Base-by-base conservation (phyloP, 2,329 filamentous ascomycete genomes). In the Myriosclerotinia scirpicola region DNA sequence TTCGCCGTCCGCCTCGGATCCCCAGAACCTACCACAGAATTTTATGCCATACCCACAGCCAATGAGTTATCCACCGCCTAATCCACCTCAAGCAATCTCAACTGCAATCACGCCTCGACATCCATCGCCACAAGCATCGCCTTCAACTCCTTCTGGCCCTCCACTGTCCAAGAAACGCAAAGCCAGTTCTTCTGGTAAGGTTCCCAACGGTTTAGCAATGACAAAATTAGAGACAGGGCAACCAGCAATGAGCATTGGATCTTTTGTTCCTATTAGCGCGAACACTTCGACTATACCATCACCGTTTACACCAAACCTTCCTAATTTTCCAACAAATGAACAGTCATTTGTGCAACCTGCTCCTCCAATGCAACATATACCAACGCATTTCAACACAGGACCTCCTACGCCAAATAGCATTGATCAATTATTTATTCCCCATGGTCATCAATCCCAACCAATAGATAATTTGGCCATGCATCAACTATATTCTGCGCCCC, bases 131-230 rank as follows among this genome's bases (percentile, higher is more conserved):
- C 90, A 92, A 71, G 50, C 52, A 48, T 95, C 92, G 0, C 91
- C 92, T 1, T 84, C 79, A 59, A 85, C 83, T 17, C 83, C 87
- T 63, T 79, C 83, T 42, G 90, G 87, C 0, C 90, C 90, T 1
- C 90, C 90, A 2, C 82, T 83, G 44, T 84, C 86, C 54, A 97
- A 96, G 81, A 93, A 93, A 79, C 85, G 93, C 69, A 97, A 96
- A 77, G 87, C 89, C 7, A 93, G 89, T 76, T 84, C 84, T 52
- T 85, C 86, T 20, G 78, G 81, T 44, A 91, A 91, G 76, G 80
- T 96, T 17, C 90, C 92, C 0, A 87, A 85, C 22, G 88, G 86
- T 20, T 79, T 96, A 72, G 85, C 89, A 9, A 96, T 97, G 93
- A 96, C 93, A 2, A 87, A 87, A 65, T 81, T 95, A 46, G 90